Base-by-base conservation (phyloP, 257 asterid genomes). In the Capsicum baccatum region DNA sequence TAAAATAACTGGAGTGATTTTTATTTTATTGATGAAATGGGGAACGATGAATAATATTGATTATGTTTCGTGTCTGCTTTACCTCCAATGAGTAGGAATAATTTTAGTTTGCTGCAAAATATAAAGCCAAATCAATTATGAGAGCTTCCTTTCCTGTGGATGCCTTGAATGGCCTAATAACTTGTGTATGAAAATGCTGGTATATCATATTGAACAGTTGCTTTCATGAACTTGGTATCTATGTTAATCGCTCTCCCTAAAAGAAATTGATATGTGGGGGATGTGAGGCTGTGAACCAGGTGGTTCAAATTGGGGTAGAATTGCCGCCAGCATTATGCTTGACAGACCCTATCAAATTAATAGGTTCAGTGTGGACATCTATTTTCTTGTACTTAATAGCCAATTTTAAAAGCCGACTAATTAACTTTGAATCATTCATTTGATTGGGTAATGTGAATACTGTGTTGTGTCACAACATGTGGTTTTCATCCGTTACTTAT, bases 361-460 rank as follows among this genome's bases (percentile, higher is more conserved):
- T 21, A 76, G 26, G 6, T 2, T 76, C 14, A 21, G 9, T 13
- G 80, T 50, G 62, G 63, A 13, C 8, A 3, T 21, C 63, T 76
- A 76, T 76, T 76, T 76, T 21, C 60, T 35, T 7, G 47, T 12
- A 7, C 81, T 52, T 1, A 26, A 8, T 13, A 0, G 47, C 48
- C 48, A 26, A 52, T 50, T 52, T 21, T 52, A 52, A 76, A 54
- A 76, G n/a, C 63, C 21, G 42, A 76, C 3, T 76, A 52, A 26
- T 76, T 52, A 21, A 54, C 21, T 52, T 52, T 13, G 26, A 76
- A 26, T 54, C 14, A 13, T 52, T 76, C 21, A 52, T 76, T 76
- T 76, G 64, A 76, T 26, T 76, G 9, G 52, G 81, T 52, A 52
- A 48, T 52, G 63, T 76, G 81, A 54, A 76, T 13, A 52, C 59